Base-by-base conservation (phyloP, 2,329 filamentous ascomycete species). In the Ophiostoma pallidulum region DNA sequence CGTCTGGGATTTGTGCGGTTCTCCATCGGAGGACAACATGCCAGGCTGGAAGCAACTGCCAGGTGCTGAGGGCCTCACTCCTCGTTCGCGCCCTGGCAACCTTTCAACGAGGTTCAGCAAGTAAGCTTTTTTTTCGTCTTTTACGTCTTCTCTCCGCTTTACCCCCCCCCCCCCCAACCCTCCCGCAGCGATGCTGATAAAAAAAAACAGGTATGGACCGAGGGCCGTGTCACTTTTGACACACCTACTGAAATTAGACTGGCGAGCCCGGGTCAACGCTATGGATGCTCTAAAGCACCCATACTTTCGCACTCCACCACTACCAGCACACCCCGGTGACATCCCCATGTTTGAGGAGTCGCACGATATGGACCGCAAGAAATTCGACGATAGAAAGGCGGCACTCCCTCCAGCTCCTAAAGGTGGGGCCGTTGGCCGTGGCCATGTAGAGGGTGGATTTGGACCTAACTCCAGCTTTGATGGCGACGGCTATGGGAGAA, bases 291-390 rank as follows among this genome's bases (percentile, higher is more conserved):
- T 98, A 19, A 78, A 94, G 54, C 92, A 98, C 59, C 81, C 87
- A 1, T 98, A 96, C 65, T 97, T 98, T 69, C 82, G 79, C 52
- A 84, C 78, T 48, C 66, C 76, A 1, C 92, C 92, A 4, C 71
- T 84, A 4, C 92, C 92, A 8, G 81, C 90, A 33, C 77, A 78
- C 47, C 88, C 92, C 1, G 82, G 84, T 54, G 89, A 97, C 43
- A 76, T 98, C n/a, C 92, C 92, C 2, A 77, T 71, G 14, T 97
- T 95, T 59, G 87, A 94, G 61, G 91, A 96, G 59, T 95, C 89
- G 38, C 92, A 98, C 65, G 92, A 98, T 64, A 72, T 97, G n/a
- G 92, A 98, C 62, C 79, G 91, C 43, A 80, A 89, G 62, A 94
- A 91, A 65, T 91, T 89, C 57, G 84, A 94, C 55, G 85, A 89